These are phyloP conservation scores for Diospyros lotus DNA, from an alignment of 148 eudicot genomes.

Conservation along the genomic window DNA sequence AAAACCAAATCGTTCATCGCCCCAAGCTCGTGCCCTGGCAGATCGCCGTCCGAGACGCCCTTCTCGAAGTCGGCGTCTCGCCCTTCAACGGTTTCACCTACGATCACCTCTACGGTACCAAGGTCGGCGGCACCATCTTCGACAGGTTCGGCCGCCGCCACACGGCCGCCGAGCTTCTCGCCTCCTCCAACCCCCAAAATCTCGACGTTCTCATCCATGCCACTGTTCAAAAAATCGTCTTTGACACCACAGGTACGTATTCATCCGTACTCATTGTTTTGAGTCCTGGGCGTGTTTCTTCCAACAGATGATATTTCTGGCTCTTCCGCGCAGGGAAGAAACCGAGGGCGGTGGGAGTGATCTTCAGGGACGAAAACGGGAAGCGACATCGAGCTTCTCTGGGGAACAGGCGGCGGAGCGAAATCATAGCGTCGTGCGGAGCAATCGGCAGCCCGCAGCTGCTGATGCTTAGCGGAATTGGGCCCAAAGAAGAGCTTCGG, in stretches of 20 bases:
- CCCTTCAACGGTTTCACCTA: constrained; percentile 89
- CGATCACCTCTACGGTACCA: constrained; percentile 87
- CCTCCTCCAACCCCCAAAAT: constrained; percentile 53
- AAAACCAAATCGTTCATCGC: constrained; percentile 61
- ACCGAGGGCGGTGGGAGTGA: constrained; percentile 76
- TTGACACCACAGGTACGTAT: constrained; percentile 45
- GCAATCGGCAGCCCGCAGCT: constrained; percentile 94
- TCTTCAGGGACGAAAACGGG: constrained; percentile 83
- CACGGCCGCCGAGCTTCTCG: constrained; percentile 80
- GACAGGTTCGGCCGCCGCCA: constrained; percentile 66
- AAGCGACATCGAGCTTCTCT: constrained; percentile 45
- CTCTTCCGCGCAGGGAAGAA: constrained; percentile 36
- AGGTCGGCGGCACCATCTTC: constrained; percentile 92
- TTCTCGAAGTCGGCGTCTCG: constrained; percentile 69
- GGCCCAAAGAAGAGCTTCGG: constrained; percentile 66
- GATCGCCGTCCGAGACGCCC: constrained; percentile 59
- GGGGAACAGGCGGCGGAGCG: constrained; percentile 49
- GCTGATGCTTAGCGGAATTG: constrained; percentile 82
- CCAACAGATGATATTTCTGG: background rate
- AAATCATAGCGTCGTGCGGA: constrained; percentile 63
- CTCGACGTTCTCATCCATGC: constrained; percentile 71
- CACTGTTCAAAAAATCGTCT: constrained; percentile 58
- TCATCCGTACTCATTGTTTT: background rate
- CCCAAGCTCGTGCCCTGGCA: constrained; percentile 74
- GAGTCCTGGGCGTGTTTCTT: too few relatives aligned